These are phyloP conservation scores for Acer yangbiense DNA, from an alignment of 345 rosid genomes.

Conservation along the genomic window DNA sequence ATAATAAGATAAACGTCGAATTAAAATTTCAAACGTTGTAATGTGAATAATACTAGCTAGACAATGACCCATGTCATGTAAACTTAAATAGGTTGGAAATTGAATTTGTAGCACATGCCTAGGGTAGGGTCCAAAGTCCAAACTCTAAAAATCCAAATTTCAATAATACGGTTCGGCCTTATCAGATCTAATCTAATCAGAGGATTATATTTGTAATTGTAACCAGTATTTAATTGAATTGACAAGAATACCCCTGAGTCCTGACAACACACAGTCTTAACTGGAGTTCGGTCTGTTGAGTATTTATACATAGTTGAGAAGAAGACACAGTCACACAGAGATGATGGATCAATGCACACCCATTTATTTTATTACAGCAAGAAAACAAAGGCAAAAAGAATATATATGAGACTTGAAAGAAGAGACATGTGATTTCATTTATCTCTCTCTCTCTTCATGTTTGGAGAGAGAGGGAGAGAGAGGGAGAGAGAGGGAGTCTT, in stretches of 20 bases:
- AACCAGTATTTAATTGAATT: too few species aligned
- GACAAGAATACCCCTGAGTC: not conserved
- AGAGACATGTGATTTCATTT: constrained; percentile 15
- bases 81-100: too few species aligned
- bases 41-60: too few species aligned
- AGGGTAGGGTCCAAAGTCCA: too few species aligned
- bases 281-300: constrained; percentile 30
- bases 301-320: not conserved
- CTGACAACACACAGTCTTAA: constrained; percentile 13
- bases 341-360: not conserved
- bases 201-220: too few species aligned
- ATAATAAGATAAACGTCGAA: too few species aligned
- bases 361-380: not conserved
- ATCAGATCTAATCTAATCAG: too few species aligned
- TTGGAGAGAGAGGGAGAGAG: not conserved
- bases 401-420: constrained; percentile 32
- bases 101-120: too few species aligned
- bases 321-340: not conserved
- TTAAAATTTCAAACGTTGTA: too few species aligned
- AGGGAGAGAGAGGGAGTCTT: not conserved
- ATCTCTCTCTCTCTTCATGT: not conserved
- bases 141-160: too few species aligned
- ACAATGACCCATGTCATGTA: too few species aligned
- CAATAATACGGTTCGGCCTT: too few species aligned
- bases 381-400: constrained; percentile 34